Evolutionary conservation across 352 stramenopile genomes (phyloP).

Genomic region (Labyrinthula sp.): DNA sequence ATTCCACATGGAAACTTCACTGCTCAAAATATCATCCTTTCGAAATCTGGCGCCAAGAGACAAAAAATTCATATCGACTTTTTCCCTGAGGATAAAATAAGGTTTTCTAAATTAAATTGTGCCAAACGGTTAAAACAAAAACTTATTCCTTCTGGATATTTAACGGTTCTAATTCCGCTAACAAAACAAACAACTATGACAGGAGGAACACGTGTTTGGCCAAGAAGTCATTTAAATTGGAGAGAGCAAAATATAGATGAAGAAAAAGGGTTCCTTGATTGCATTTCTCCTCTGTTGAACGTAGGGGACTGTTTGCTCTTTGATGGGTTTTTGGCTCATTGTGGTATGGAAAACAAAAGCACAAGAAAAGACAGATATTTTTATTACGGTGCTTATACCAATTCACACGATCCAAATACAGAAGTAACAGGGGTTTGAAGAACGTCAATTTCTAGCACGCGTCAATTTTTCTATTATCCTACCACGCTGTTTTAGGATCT

Average conservation of each 20-base stretch:
- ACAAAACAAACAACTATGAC: constrained; percentile 10
- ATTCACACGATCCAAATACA: constrained; percentile 22
- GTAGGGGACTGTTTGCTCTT: constrained; percentile 16
- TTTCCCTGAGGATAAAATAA: neutral
- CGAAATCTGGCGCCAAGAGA: constrained; percentile 1
- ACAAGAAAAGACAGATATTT: constrained; percentile 9
- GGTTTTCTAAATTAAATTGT: too few relatives aligned
- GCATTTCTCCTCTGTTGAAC: constrained; percentile 11
- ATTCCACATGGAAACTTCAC: constrained; percentile 1
- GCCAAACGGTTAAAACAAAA: too few relatives aligned
- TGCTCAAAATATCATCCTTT: constrained; percentile 26
- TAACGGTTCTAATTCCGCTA: constrained; percentile 26
- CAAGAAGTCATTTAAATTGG: constrained; percentile 4
- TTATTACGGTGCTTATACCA: constrained; percentile 27
- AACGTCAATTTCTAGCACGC: neutral
- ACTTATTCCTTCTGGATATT: constrained; percentile 8
- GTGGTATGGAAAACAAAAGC: constrained; percentile 13
- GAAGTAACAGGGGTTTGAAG: constrained; percentile 15
- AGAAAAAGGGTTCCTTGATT: constrained; percentile 9
- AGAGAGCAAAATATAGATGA: neutral
- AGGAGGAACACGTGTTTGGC: constrained; percentile 21
- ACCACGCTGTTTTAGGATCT: too few relatives aligned
- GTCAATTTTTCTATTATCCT: too few relatives aligned
- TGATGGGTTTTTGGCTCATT: constrained; percentile 18
- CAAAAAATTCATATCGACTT: constrained; percentile 18